These are phyloP conservation scores for Colletotrichum spaethianum DNA, from an alignment of 2,329 filamentous ascomycete genomes.

Conservation along the genomic window DNA sequence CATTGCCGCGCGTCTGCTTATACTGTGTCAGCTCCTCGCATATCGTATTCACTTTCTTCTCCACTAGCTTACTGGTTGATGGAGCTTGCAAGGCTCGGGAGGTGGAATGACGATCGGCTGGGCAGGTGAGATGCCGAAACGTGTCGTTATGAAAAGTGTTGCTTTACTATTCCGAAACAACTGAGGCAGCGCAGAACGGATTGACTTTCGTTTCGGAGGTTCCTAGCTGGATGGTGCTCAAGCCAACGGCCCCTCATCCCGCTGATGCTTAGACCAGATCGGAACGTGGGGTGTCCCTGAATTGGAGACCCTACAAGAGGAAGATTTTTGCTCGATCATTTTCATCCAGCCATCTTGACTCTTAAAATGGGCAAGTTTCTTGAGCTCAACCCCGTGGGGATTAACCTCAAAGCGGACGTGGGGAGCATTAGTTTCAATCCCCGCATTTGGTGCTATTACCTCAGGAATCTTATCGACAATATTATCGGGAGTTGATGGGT, in stretches of 20 bases:
- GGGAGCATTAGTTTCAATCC: not conserved
- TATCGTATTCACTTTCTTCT: not conserved
- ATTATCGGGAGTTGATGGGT: slow-evolving; percentile 5
- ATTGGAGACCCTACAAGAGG: not conserved
- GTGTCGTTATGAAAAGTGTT: not conserved
- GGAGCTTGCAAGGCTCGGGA: slow-evolving; percentile 17
- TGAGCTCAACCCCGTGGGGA: slow-evolving; percentile 5
- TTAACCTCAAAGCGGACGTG: not conserved
- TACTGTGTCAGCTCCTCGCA: not conserved
- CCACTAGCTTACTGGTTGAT: not conserved
- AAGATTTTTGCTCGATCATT: not conserved
- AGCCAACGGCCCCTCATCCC: slow-evolving; percentile 28
- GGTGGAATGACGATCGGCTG: slow-evolving; percentile 16
- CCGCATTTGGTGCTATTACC: not conserved
- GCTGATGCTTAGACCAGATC: not conserved
- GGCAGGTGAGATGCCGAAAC: slow-evolving; percentile 22
- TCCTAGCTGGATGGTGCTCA: not conserved
- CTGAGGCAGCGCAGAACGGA: not conserved
- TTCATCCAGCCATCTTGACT: not conserved
- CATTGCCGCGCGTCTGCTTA: not conserved
- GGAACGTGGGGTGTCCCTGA: slow-evolving; percentile 8
- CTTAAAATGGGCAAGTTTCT: not conserved
- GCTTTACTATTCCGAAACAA: slow-evolving; percentile 11
- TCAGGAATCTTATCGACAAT: too few species aligned
- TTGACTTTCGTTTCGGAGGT: slow-evolving; percentile 10